Conservation (phyloP, 768 basidiomycete genomes). For the Xerocomus brunneocitrinus region DNA sequence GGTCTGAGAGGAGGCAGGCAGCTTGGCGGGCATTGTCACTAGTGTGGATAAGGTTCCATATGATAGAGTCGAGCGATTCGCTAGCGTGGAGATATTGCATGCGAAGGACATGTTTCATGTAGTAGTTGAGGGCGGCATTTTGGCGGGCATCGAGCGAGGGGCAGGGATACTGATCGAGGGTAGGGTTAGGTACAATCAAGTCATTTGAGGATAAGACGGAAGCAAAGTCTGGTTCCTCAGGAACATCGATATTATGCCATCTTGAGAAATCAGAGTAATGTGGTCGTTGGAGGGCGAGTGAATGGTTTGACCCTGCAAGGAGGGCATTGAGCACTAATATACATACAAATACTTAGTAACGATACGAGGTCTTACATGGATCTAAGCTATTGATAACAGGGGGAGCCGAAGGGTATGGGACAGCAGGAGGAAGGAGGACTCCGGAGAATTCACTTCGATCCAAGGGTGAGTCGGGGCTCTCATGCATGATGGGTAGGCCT, state of each 20-base stretch:
- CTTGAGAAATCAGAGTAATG: conserved; percentile 28
- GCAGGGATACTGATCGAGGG: conserved; percentile 12
- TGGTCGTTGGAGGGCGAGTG: conserved; percentile 24
- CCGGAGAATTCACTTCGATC: conserved; percentile 27
- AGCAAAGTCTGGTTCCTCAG: conserved; percentile 13
- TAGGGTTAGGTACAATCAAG: conserved; percentile 5
- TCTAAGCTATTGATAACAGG: conserved; percentile 53
- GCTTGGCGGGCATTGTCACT: conserved; percentile 51
- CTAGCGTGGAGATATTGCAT: conserved; percentile 71
- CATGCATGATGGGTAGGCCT: conserved; percentile 31
- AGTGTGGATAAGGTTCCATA: conserved; percentile 47
- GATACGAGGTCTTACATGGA: conserved; percentile 72
- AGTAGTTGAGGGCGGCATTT: conserved; percentile 34
- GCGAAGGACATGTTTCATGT: conserved; percentile 57
- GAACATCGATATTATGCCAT: conserved; percentile 9
- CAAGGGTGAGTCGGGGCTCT: conserved; percentile 32
- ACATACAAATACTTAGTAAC: conserved; percentile 65
- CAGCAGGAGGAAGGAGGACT: conserved; percentile 30
- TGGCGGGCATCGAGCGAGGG: conserved; percentile 16
- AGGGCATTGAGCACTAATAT: conserved; percentile 61
- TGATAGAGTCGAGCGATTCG: conserved; percentile 39
- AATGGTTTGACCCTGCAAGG: conserved; percentile 43
- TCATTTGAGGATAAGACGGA: conserved; percentile 22
- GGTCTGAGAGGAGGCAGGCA: conserved; percentile 56
- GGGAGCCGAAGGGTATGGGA: conserved; percentile 31